Evolutionary conservation across 148 eudicot species (phyloP).

Genomic region (Chenopodium album): DNA sequence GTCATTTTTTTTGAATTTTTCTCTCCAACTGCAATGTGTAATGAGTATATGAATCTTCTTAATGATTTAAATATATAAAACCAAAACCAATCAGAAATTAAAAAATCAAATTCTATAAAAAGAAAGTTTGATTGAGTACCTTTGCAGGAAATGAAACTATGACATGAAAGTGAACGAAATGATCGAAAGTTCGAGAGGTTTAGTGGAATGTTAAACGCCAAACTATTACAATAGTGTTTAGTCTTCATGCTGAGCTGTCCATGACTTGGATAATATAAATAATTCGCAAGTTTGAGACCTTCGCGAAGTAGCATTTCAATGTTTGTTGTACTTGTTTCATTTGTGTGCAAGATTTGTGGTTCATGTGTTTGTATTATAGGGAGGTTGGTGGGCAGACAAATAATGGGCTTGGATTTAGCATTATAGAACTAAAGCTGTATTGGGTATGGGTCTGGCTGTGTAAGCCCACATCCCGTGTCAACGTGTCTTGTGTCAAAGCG

Average conservation of each 20-base stretch:
- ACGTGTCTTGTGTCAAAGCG: too few relatives aligned
- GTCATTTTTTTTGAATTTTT: conserved; percentile 15
- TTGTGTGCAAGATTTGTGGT: too few relatives aligned
- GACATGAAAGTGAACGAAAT: background rate
- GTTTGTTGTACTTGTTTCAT: too few relatives aligned
- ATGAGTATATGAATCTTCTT: background rate
- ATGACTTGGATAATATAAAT: background rate
- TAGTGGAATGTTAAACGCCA: background rate
- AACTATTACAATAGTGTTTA: background rate
- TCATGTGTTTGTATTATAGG: too few relatives aligned
- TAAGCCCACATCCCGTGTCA: too few relatives aligned
- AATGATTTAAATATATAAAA: too few relatives aligned
- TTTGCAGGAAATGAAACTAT: background rate
- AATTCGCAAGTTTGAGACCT: background rate
- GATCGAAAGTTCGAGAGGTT: conserved; percentile 1
- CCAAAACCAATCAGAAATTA: background rate
- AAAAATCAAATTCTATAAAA: too few relatives aligned
- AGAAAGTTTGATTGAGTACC: background rate
- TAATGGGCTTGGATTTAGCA: too few relatives aligned
- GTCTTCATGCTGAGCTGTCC: conserved; percentile 19
- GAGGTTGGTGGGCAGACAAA: too few relatives aligned
- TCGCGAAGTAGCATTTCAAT: background rate
- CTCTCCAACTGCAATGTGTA: background rate
- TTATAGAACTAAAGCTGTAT: too few relatives aligned
- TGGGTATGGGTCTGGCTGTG: too few relatives aligned